Conservation (phyloP, 73 alveolate species). For the Tetrahymena malaccensis region DNA sequence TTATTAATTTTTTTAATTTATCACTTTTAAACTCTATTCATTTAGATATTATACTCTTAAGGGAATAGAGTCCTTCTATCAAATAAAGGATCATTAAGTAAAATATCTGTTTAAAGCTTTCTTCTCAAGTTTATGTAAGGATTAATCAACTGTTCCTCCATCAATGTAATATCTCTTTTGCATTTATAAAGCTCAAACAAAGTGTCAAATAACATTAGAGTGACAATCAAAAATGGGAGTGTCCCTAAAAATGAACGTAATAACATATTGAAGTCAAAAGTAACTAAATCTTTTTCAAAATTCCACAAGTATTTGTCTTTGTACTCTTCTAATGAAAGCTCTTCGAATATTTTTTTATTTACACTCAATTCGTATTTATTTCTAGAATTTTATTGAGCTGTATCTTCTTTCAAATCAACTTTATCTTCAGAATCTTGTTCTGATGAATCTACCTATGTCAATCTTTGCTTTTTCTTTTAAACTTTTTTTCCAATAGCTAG, state of each 20-base stretch:
- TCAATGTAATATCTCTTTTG: neutral
- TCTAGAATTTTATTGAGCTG: neutral
- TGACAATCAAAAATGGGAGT: neutral
- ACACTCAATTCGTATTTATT: neutral
- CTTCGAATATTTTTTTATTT: slow-evolving; percentile 17
- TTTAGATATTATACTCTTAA: neutral
- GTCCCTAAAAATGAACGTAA: neutral
- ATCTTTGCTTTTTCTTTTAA: neutral
- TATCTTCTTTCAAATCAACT: neutral
- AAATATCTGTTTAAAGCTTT: neutral
- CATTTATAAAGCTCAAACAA: slow-evolving; percentile 2
- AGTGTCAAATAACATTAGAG: slow-evolving; percentile 1
- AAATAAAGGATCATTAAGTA: neutral
- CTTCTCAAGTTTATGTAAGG: neutral
- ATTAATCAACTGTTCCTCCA: slow-evolving; percentile 10
- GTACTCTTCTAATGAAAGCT: slow-evolving; percentile 18
- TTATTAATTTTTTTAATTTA: neutral
- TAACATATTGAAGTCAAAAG: neutral
- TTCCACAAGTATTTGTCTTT: slow-evolving; percentile 17
- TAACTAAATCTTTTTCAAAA: slow-evolving; percentile 15
- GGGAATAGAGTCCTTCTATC: neutral
- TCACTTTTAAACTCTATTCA: neutral
- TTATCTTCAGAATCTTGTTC: neutral
- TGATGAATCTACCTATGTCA: neutral
- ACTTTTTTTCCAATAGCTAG: slow-evolving; percentile 16